Evolutionary conservation across 768 basidiomycete genomes (phyloP), one percentile per base, ranked within the genome.

Genomic region (Hericium rajendrae): DNA sequence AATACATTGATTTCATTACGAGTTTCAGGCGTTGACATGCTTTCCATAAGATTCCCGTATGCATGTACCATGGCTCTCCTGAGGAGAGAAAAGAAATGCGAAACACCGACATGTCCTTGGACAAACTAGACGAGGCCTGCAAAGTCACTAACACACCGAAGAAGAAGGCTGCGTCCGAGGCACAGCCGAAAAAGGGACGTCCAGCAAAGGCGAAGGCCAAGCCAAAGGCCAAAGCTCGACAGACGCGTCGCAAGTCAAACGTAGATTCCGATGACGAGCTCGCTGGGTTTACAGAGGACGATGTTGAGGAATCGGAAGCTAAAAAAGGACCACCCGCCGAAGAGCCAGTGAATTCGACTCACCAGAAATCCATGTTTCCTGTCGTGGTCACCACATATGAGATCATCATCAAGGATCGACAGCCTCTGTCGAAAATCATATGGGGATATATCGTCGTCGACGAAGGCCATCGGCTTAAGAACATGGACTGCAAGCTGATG

Each of bases 371-470:
- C 11, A 71, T 71, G 6, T 91, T 92, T 67, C 91, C 91, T 2
- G 79, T 92, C n/a, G 81, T 91, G 26, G 68, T 95, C 16, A 97
- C 94, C 4, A 97, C 92, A 2, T 95, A 93, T 69, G 90, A 98
- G 68, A 89, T 97, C 68, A 82, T 94, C 62, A 94, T 94, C 66
- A 87, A 82, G 59, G 89, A 97, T 69, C 81, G 85, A 32, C 70
- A 75, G 39, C 79, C 85, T 63, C 77, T 88, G 54, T 70, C 74
- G 49, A 78, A 78, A 58, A 89, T 88, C 67, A 72, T 80, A 46
- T 91, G 88, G 87, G 84, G 89, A 24, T 97, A 94, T 67, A 91
- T 98, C 67, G 91, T 98, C 58, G 95, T 99, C 2, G 92, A 94
- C 67, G 92, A 95, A 71, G 92, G 95, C 0, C 97, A 99, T 71